Evolutionary conservation across 495 filamentous ascomycete genomes (phyloP).

Genomic region (Aspergillus panamensis): DNA sequence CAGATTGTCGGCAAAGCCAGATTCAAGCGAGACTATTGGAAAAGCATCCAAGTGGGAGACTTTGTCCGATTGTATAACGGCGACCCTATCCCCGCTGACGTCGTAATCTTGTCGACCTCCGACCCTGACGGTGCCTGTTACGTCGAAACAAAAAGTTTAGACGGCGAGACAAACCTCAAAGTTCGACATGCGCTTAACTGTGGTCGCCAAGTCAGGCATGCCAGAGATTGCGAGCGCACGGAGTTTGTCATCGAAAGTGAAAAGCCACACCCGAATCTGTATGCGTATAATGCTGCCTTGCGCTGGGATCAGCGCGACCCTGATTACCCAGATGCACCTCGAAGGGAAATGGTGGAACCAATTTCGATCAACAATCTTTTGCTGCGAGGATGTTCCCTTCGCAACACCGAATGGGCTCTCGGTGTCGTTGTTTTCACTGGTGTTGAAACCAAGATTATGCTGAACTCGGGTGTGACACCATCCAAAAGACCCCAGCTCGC

Average conservation of each 20-base stretch:
- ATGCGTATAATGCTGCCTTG: slow-evolving; percentile 85
- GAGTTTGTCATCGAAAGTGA: slow-evolving; percentile 91
- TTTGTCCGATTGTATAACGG: slow-evolving; percentile 96
- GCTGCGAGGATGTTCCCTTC: slow-evolving; percentile 85
- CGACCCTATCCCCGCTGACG: slow-evolving; percentile 91
- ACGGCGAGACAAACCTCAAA: slow-evolving; percentile 98
- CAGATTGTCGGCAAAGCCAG: slow-evolving; percentile 59
- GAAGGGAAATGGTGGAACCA: slow-evolving; percentile 81
- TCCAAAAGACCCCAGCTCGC: slow-evolving; percentile 89
- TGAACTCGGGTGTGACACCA: slow-evolving; percentile 96
- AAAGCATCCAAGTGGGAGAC: slow-evolving; percentile 92
- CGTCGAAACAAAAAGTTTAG: slow-evolving; percentile 96
- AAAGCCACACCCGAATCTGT: slow-evolving; percentile 85
- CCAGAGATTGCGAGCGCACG: slow-evolving; percentile 82
- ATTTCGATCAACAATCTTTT: slow-evolving; percentile 93
- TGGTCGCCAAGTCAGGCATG: slow-evolving; percentile 79
- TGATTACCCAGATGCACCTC: slow-evolving; percentile 53
- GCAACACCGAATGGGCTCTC: slow-evolving; percentile 95
- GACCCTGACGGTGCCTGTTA: slow-evolving; percentile 95
- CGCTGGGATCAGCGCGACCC: slow-evolving; percentile 77
- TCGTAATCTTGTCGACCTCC: slow-evolving; percentile 93
- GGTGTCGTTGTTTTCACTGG: slow-evolving; percentile 97
- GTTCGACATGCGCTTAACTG: slow-evolving; percentile 88
- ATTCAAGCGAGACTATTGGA: slow-evolving; percentile 94
- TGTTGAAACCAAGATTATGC: slow-evolving; percentile 98